Evolutionary conservation across 140 eudicot species (phyloP).

Genomic region (Flaveria floridana): DNA sequence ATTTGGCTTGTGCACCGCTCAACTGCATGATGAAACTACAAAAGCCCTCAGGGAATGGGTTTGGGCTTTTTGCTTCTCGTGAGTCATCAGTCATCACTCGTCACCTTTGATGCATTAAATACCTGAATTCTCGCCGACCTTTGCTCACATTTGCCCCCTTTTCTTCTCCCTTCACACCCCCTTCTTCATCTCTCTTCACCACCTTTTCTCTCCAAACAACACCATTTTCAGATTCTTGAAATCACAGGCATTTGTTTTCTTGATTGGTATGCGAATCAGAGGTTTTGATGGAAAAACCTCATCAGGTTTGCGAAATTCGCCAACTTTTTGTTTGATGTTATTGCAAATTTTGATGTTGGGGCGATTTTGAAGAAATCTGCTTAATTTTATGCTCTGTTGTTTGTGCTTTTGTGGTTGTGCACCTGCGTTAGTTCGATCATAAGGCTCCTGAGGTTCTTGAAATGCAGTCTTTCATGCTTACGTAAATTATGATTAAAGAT

Average conservation of each 20-base stretch:
- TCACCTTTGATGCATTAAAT: not conserved
- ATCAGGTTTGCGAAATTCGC: slow-evolving; percentile 46
- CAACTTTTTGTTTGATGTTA: slow-evolving; percentile 29
- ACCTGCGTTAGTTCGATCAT: slow-evolving; percentile 7
- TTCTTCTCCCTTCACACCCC: slow-evolving; percentile 14
- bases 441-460: slow-evolving; percentile 31
- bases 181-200: not conserved
- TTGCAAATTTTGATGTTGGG: slow-evolving; percentile 35
- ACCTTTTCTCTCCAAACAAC: slow-evolving; percentile 29
- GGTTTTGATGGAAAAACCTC: slow-evolving; percentile 35
- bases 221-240: slow-evolving; percentile 37
- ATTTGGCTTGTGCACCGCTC: no score
- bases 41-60: no score
- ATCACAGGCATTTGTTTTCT: slow-evolving; percentile 35
- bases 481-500: slow-evolving; percentile 21
- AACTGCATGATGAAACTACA: no score
- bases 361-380: slow-evolving; percentile 30
- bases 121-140: slow-evolving; percentile 72
- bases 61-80: no score
- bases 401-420: not conserved
- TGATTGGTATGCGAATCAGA: slow-evolving; percentile 31
- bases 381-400: slow-evolving; percentile 19
- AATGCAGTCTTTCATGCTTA: slow-evolving; percentile 23
- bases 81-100: not conserved
- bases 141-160: slow-evolving; percentile 50